Evolutionary conservation across 2,329 filamentous ascomycete species (phyloP).

Genomic region (Aspergillus puulaauensis): DNA sequence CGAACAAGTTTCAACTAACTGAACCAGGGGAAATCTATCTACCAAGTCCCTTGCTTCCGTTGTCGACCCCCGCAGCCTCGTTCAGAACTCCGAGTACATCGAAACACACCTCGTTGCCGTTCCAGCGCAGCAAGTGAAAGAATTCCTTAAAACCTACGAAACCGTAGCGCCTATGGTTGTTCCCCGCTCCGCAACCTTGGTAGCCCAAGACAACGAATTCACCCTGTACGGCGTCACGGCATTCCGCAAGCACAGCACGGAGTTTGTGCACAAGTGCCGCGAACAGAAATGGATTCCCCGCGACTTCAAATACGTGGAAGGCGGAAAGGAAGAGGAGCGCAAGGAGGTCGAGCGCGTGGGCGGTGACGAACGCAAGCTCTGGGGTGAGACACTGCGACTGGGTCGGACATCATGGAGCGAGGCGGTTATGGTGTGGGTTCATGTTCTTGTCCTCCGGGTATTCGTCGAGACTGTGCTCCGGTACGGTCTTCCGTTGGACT

Average conservation of each 20-base stretch:
- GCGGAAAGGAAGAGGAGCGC: constrained; percentile 84
- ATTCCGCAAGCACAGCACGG: constrained; percentile 85
- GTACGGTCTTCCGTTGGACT: constrained; percentile 89
- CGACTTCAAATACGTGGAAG: constrained; percentile 90
- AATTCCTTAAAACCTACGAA: constrained; percentile 88
- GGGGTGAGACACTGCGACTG: constrained; percentile 85
- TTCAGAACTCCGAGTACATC: constrained; percentile 92
- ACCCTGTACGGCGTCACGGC: constrained; percentile 82
- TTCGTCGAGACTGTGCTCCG: constrained; percentile 98
- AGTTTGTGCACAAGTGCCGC: constrained; percentile 88
- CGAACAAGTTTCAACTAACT: not conserved
- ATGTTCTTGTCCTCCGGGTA: constrained; percentile 84
- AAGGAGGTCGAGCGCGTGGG: constrained; percentile 79
- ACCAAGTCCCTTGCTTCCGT: constrained; percentile 92
- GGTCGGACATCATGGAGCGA: constrained; percentile 94
- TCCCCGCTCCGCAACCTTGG: constrained; percentile 76
- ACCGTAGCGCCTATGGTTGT: constrained; percentile 88
- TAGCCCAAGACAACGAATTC: constrained; percentile 87
- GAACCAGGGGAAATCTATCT: constrained; percentile 76
- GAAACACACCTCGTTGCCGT: constrained; percentile 94
- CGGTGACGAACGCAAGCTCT: constrained; percentile 85
- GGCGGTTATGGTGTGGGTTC: constrained; percentile 92
- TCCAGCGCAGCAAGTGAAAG: constrained; percentile 75
- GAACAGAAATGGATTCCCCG: constrained; percentile 94
- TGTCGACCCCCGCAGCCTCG: constrained; percentile 74